Evolutionary conservation across 768 basidiomycete genomes (phyloP).

Genomic region (Lentinula sp.): DNA sequence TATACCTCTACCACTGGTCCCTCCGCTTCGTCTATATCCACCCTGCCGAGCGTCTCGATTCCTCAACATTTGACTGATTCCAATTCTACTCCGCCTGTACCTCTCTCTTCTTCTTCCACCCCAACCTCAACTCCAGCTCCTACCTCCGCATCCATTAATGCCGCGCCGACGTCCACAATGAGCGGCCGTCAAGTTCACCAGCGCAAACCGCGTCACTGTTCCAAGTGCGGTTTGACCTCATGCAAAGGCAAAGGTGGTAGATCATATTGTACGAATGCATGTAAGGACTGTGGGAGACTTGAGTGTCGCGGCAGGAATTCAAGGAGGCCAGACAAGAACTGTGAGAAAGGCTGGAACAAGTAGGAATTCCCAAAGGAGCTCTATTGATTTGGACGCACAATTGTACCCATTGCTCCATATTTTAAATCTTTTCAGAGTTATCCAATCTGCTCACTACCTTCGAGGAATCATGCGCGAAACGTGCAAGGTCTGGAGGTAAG

Average conservation of each 20-base stretch:
- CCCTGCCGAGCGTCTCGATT: background rate
- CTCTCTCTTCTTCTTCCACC: background rate
- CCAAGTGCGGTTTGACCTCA: constrained; percentile 75
- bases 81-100: background rate
- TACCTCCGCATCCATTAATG: background rate
- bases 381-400: no score
- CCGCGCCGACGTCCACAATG: background rate
- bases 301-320: constrained; percentile 77
- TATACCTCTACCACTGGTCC: background rate
- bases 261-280: constrained; percentile 64
- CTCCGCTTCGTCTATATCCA: background rate
- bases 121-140: background rate
- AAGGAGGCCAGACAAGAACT: constrained; percentile 69
- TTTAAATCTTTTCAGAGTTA: background rate
- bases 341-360: constrained; percentile 48
- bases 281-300: constrained; percentile 79
- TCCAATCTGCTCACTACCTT: background rate
- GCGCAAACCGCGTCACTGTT: constrained; percentile 68
- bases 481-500: no score
- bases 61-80: background rate
- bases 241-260: constrained; percentile 83
- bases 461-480: background rate
- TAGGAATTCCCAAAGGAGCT: background rate
- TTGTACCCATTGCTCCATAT: no score
- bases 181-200: constrained; percentile 30